These are phyloP conservation scores for Euptelea pleiosperma DNA, from an alignment of 164 flowering plant genomes.

Conservation along the genomic window DNA sequence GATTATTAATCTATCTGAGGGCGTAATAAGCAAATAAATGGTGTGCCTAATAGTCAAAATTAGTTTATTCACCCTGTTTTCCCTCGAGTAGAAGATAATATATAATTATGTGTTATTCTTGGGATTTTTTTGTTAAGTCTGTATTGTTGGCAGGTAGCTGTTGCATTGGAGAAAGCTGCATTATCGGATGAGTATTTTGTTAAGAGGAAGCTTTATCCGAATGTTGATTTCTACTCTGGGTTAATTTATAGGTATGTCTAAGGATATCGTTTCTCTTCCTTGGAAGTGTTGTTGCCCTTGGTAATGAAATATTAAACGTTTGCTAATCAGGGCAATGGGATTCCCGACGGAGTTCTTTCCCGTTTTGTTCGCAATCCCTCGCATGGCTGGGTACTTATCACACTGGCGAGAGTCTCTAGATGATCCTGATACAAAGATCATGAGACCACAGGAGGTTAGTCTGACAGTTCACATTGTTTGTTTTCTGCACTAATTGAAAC, in stretches of 20 bases:
- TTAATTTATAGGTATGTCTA: slow-evolving; percentile 78
- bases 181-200: slow-evolving; percentile 91
- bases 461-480: neutral
- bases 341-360: slow-evolving; percentile 96
- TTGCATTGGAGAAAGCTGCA: slow-evolving; percentile 99
- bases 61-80: no score
- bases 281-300: neutral
- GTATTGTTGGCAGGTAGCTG: slow-evolving; percentile 65
- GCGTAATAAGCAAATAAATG: no score
- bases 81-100: no score
- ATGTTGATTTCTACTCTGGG: slow-evolving; percentile 99
- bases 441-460: slow-evolving; percentile 93
- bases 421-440: slow-evolving; percentile 98
- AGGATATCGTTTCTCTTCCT: neutral
- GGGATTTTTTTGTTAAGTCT: neutral
- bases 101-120: neutral
- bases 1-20: no score
- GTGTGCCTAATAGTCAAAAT: no score
- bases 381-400: slow-evolving; percentile 96
- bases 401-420: slow-evolving; percentile 98
- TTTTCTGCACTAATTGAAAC: neutral
- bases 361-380: slow-evolving; percentile 93
- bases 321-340: slow-evolving; percentile 84
- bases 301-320: neutral
- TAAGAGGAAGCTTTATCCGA: slow-evolving; percentile 93